Percentiles rank a stretch among this genome's conserved stretches.
phyloP scores from a whole-genome alignment of 2,329 filamentous ascomycete species.

The Penicillium decumbens region DNA sequence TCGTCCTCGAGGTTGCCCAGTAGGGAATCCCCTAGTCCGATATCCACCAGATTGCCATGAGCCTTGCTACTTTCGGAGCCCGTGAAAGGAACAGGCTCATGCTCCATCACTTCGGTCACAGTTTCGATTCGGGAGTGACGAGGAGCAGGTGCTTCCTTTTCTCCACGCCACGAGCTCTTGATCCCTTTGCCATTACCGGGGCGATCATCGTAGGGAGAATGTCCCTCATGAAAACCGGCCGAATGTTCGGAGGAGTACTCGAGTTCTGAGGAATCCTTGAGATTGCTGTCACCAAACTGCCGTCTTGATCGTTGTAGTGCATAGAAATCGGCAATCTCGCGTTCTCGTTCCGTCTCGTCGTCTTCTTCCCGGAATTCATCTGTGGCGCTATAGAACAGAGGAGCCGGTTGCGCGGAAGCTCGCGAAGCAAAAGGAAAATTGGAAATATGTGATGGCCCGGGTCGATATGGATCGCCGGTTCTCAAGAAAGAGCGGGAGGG shows the following conservation, averaged over 20 bases:
- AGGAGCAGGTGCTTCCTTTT: constrained; percentile 40
- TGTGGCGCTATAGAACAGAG: constrained; percentile 87
- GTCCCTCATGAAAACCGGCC: constrained; percentile 51
- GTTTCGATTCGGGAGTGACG: constrained; percentile 36
- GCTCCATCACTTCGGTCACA: constrained; percentile 34
- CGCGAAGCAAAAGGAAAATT: constrained; percentile 77
- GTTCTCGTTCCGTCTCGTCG: constrained; percentile 82
- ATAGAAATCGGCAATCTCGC: constrained; percentile 90
- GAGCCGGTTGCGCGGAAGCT: constrained; percentile 71
- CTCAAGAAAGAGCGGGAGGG: constrained; percentile 49
- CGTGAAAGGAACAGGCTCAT: constrained; percentile 28
- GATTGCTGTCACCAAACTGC: constrained; percentile 75
- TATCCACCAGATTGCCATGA: constrained; percentile 71
- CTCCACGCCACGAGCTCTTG: constrained; percentile 54
- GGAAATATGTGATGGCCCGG: constrained; percentile 63
- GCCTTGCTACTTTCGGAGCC: constrained; percentile 50
- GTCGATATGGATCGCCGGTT: constrained; percentile 73
- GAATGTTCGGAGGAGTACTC: constrained; percentile 65
- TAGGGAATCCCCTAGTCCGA: constrained; percentile 69
- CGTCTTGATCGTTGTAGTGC: constrained; percentile 84
- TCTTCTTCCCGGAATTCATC: constrained; percentile 92
- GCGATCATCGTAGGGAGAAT: constrained; percentile 35
- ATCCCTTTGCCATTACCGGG: constrained; percentile 49
- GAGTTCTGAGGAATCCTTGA: constrained; percentile 80
- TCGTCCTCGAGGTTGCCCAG: constrained; percentile 44